Evolutionary conservation across 371 early-diverging fungal genomes (phyloP).

Genomic region (Apophysomyces elegans): DNA sequence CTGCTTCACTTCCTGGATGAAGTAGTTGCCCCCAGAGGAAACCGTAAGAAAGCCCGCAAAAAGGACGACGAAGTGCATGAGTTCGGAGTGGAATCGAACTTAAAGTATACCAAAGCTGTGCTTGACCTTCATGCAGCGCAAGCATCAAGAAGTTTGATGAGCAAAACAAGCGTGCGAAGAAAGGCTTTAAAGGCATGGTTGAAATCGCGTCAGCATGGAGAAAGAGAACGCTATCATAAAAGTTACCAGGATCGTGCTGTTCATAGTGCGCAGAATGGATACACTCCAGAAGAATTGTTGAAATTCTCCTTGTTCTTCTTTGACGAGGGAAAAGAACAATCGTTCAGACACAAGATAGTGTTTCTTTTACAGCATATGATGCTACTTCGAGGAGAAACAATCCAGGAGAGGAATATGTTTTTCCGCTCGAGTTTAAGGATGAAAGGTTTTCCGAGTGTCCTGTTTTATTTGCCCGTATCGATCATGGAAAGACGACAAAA

Average conservation of each 20-base stretch:
- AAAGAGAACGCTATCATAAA: neutral
- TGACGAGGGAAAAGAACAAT: neutral
- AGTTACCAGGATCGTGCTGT: neutral
- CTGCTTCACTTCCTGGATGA: constrained; percentile 11
- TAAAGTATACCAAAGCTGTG: constrained; percentile 4
- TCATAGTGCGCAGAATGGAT: no score
- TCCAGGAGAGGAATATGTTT: neutral
- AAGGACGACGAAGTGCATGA: neutral
- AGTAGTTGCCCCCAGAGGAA: neutral
- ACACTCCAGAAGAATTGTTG: no score
- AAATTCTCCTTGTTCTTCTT: neutral
- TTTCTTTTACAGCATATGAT: neutral
- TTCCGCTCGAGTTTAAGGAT: neutral
- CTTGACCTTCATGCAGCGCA: constrained; percentile 10
- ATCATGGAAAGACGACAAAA: neutral
- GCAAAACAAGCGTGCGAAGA: neutral
- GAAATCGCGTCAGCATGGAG: neutral
- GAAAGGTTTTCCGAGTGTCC: neutral
- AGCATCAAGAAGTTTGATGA: neutral
- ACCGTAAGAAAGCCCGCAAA: no score
- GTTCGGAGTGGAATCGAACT: neutral
- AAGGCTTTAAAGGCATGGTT: neutral
- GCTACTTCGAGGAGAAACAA: neutral
- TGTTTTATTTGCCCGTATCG: neutral
- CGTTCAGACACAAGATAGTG: neutral